These are phyloP conservation scores for Solanum virginianum DNA, from an alignment of 257 asterid species.

Conservation along the genomic window DNA sequence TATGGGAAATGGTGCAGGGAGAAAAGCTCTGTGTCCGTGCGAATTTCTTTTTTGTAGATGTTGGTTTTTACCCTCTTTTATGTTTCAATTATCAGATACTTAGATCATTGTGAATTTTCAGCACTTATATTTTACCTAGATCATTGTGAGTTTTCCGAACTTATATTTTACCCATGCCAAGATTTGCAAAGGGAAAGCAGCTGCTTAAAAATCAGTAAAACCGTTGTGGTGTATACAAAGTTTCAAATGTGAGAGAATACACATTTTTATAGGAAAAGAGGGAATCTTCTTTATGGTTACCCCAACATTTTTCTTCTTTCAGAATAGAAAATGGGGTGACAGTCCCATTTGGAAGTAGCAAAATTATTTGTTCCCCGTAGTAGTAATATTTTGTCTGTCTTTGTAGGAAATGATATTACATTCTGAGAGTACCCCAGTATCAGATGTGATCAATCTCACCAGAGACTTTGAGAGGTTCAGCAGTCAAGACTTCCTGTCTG, in stretches of 20 bases:
- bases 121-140: background rate
- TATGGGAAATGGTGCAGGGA: background rate
- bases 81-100: background rate
- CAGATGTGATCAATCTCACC: background rate
- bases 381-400: background rate
- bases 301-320: background rate
- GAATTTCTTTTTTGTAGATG: background rate
- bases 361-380: background rate
- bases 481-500: background rate
- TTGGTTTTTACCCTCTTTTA: background rate
- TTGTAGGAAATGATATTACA: background rate
- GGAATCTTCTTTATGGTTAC: background rate
- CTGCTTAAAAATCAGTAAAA: background rate
- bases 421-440: background rate
- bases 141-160: background rate
- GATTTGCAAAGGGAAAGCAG: background rate
- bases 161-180: background rate
- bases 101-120: background rate
- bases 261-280: background rate
- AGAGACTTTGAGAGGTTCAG: background rate
- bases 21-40: background rate
- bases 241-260: background rate
- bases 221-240: background rate
- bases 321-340: background rate
- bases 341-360: background rate